These are phyloP conservation scores for Lactarius hatsudake DNA, from an alignment of 768 basidiomycete genomes.

Conservation along the genomic window DNA sequence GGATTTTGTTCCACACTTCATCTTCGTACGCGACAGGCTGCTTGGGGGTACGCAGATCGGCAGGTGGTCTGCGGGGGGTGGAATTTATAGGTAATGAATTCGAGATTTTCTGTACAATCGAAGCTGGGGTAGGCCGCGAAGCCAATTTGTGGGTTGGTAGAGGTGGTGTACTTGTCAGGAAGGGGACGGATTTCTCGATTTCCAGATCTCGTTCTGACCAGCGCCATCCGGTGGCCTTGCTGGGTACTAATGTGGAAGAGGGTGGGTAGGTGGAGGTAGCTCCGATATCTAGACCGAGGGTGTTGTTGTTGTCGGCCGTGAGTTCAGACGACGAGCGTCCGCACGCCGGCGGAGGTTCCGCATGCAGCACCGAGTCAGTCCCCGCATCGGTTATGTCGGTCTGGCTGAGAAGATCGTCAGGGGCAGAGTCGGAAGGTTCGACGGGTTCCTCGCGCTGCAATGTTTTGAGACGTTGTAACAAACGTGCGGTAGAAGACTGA, in stretches of 20 bases:
- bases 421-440: slow-evolving; percentile 12
- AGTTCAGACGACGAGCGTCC: slow-evolving; percentile 13
- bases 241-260: slow-evolving; percentile 17
- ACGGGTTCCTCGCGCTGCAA: slow-evolving; percentile 15
- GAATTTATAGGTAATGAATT: not conserved
- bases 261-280: slow-evolving; percentile 15
- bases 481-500: slow-evolving; percentile 22
- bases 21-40: slow-evolving; percentile 58
- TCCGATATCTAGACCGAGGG: slow-evolving; percentile 34
- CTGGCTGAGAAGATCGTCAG: slow-evolving; percentile 20
- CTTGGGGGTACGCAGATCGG: slow-evolving; percentile 40
- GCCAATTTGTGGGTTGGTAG: slow-evolving; percentile 11
- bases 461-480: slow-evolving; percentile 22
- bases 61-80: slow-evolving; percentile 12
- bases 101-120: slow-evolving; percentile 8
- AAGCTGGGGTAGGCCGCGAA: slow-evolving; percentile 15
- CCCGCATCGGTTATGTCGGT: slow-evolving; percentile 15
- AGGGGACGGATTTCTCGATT: slow-evolving; percentile 24
- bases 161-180: slow-evolving; percentile 25
- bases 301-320: slow-evolving; percentile 30
- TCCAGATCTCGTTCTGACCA: slow-evolving; percentile 16
- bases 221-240: slow-evolving; percentile 13
- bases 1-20: slow-evolving; percentile 76
- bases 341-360: not conserved
- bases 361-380: slow-evolving; percentile 7